Conservation (phyloP, 257 asterid genomes). For the Linaria vulgaris region DNA sequence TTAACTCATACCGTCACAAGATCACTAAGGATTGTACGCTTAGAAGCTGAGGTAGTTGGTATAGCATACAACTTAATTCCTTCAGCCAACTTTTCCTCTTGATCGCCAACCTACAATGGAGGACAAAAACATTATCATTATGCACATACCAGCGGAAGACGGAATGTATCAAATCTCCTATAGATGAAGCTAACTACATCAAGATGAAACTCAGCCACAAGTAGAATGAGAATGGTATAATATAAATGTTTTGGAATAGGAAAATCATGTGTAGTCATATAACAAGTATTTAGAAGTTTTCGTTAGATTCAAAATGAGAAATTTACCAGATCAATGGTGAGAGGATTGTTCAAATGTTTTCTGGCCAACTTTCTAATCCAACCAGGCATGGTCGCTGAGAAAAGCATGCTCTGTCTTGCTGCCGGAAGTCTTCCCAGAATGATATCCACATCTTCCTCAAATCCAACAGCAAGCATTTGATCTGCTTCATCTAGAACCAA, state of each 20-base stretch:
- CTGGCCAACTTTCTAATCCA: slow-evolving; percentile 93
- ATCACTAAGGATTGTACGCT: slow-evolving; percentile 73
- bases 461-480: slow-evolving; percentile 99
- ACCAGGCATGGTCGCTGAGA: slow-evolving; percentile 97
- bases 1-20: slow-evolving; percentile 61
- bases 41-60: slow-evolving; percentile 58
- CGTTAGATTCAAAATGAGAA: slow-evolving; percentile 12
- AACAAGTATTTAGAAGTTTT: neutral
- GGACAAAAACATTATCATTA: neutral
- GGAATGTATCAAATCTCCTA: too few relatives aligned
- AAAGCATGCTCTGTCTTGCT: slow-evolving; percentile 95
- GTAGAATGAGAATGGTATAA: too few relatives aligned
- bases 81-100: slow-evolving; percentile 80
- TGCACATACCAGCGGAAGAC: too few relatives aligned
- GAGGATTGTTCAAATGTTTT: slow-evolving; percentile 69
- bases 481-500: slow-evolving; percentile 98
- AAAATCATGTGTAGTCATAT: neutral
- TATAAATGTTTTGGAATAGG: too few relatives aligned
- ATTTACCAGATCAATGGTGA: slow-evolving; percentile 85
- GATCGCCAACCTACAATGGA: slow-evolving; percentile 66
- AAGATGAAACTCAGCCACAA: too few relatives aligned
- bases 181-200: too few relatives aligned
- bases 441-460: slow-evolving; percentile 90
- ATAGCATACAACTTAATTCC: slow-evolving; percentile 86
- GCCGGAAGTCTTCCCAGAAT: slow-evolving; percentile 74